A percentile compares a stretch with the other conserved stretches of the same genome.
phyloP scores from a whole-genome alignment of 495 filamentous ascomycete species.

The Penicillium paxilli region DNA sequence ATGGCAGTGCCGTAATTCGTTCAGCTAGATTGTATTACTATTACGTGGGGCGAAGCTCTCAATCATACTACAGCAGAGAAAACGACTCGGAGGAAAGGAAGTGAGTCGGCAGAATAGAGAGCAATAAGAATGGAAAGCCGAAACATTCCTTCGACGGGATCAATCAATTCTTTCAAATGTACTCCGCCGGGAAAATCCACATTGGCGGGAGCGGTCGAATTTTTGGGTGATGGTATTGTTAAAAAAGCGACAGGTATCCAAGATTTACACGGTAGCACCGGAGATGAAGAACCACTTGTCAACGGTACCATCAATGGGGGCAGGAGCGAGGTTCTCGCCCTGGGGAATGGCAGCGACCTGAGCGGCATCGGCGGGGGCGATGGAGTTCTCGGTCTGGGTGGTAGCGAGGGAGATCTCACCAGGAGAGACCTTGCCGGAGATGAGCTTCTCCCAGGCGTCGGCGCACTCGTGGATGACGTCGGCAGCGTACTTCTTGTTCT shows the following conservation, averaged over 20 bases:
- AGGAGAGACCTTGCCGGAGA: constrained; percentile 77
- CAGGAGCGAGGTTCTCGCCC: constrained; percentile 72
- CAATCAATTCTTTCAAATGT: constrained; percentile 10
- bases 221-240: constrained; percentile 24
- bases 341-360: constrained; percentile 71
- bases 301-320: constrained; percentile 91
- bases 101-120: neutral
- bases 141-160: neutral
- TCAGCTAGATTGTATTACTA: neutral
- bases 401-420: constrained; percentile 80
- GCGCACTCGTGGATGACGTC: constrained; percentile 94
- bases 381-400: constrained; percentile 67
- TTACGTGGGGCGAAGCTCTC: neutral
- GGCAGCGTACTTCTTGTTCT: constrained; percentile 98
- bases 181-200: neutral
- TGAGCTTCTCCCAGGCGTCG: constrained; percentile 95
- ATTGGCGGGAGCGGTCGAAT: constrained; percentile 10
- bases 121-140: neutral
- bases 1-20: too few species aligned
- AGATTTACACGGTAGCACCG: constrained; percentile 80
- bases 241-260: constrained; percentile 1
- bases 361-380: constrained; percentile 60
- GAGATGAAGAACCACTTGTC: constrained; percentile 99
- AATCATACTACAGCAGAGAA: neutral
- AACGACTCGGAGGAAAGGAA: neutral